These are phyloP conservation scores for Pestalotiopsis sp. DNA, from an alignment of 2,329 filamentous ascomycete species.

Conservation along the genomic window DNA sequence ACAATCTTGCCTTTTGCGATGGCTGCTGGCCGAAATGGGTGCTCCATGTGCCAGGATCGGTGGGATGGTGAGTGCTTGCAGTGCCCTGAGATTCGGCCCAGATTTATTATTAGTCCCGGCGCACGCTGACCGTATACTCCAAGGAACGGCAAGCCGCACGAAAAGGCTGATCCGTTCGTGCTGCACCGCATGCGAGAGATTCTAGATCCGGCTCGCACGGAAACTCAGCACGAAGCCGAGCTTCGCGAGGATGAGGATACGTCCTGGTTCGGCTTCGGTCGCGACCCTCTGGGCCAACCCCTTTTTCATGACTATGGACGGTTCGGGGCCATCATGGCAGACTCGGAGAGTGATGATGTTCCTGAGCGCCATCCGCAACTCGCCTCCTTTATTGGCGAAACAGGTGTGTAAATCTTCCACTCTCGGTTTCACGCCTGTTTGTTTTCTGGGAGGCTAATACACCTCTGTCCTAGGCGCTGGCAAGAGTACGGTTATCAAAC, in stretches of 20 bases:
- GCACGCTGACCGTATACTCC: constrained; percentile 16
- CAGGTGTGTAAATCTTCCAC: constrained; percentile 25
- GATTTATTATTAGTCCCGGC: too few relatives aligned
- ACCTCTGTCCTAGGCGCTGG: constrained; percentile 35
- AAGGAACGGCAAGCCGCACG: constrained; percentile 33
- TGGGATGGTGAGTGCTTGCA: constrained; percentile 14
- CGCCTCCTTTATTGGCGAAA: constrained; percentile 45
- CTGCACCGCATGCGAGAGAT: constrained; percentile 31
- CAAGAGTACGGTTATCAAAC: constrained; percentile 50
- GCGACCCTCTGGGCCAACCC: constrained; percentile 28
- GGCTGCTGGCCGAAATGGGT: constrained; percentile 11
- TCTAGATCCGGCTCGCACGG: constrained; percentile 29
- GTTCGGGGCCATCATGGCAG: constrained; percentile 42
- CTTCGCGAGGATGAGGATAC: constrained; percentile 32
- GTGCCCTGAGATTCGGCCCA: not conserved
- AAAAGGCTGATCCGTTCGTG: constrained; percentile 30
- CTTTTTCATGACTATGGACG: constrained; percentile 36
- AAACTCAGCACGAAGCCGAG: constrained; percentile 30
- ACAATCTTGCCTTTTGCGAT: constrained; percentile 12
- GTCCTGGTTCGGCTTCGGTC: constrained; percentile 33
- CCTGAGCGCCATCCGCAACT: constrained; percentile 35
- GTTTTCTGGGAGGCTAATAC: not conserved
- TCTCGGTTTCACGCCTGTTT: not conserved
- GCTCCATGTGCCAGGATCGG: constrained; percentile 18
- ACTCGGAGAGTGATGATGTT: constrained; percentile 25